These are phyloP conservation scores for Termitomyces sp. DNA, from an alignment of 768 basidiomycete species.

Conservation along the genomic window DNA sequence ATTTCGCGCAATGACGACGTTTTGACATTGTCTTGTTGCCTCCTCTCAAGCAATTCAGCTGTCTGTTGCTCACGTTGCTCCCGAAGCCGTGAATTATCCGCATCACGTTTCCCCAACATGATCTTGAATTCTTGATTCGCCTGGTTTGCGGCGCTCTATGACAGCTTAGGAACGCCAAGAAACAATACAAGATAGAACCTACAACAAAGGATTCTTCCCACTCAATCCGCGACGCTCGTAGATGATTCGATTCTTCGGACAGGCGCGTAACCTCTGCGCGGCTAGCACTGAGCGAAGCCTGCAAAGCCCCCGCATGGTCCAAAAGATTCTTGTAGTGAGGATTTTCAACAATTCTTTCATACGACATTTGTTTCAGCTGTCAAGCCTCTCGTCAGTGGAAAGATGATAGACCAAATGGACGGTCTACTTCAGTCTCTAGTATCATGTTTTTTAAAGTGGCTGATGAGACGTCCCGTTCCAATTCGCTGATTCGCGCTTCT, in stretches of 20 bases:
- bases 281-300: slow-evolving; percentile 34
- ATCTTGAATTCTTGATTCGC: slow-evolving; percentile 58
- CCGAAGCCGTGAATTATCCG: slow-evolving; percentile 62
- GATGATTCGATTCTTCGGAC: slow-evolving; percentile 36
- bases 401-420: not conserved
- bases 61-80: slow-evolving; percentile 63
- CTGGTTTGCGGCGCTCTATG: slow-evolving; percentile 34
- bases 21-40: slow-evolving; percentile 56
- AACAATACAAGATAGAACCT: slow-evolving; percentile 16
- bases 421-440: slow-evolving; percentile 40
- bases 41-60: slow-evolving; percentile 65
- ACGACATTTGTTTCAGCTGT: slow-evolving; percentile 36
- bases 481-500: slow-evolving; percentile 40
- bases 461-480: slow-evolving; percentile 40
- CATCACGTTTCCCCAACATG: slow-evolving; percentile 57
- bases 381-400: not conserved
- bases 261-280: slow-evolving; percentile 31
- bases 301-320: slow-evolving; percentile 45
- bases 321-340: slow-evolving; percentile 51
- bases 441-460: slow-evolving; percentile 39
- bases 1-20: slow-evolving; percentile 56
- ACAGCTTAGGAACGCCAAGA: not conserved
- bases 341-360: slow-evolving; percentile 41
- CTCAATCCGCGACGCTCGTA: slow-evolving; percentile 35
- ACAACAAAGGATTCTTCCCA: slow-evolving; percentile 42